These are phyloP conservation scores for Coemansia erecta DNA, from an alignment of 192 early-diverging fungal species.

Conservation along the genomic window DNA sequence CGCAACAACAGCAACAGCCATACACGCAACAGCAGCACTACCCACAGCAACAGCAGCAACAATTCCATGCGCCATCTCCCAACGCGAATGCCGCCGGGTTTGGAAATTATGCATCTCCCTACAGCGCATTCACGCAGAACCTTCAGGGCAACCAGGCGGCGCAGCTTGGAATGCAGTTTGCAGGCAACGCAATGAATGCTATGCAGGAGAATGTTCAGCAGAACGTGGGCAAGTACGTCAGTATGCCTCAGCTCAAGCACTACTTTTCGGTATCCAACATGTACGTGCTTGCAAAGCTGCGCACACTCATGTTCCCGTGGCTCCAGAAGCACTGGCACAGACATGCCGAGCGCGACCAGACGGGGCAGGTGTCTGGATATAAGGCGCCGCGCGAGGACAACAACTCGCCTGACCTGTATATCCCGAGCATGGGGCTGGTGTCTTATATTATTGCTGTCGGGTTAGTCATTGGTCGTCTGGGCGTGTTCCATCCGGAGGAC, in stretches of 20 bases:
- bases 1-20: slow-evolving; percentile 10
- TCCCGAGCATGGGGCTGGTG: slow-evolving; percentile 92
- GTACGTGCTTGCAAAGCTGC: slow-evolving; percentile 88
- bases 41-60: slow-evolving; percentile 23
- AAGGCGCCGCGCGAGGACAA: slow-evolving; percentile 85
- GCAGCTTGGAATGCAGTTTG: slow-evolving; percentile 96
- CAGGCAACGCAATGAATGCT: slow-evolving; percentile 74
- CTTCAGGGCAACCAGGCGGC: slow-evolving; percentile 66
- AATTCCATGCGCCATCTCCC: background rate
- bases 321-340: slow-evolving; percentile 83
- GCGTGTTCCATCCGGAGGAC: slow-evolving; percentile 82
- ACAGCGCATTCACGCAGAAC: slow-evolving; percentile 32
- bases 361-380: slow-evolving; percentile 75
- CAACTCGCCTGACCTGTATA: slow-evolving; percentile 96
- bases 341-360: slow-evolving; percentile 68
- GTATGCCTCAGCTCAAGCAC: slow-evolving; percentile 79
- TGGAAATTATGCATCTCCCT: slow-evolving; percentile 17
- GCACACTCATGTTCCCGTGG: slow-evolving; percentile 87
- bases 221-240: slow-evolving; percentile 84
- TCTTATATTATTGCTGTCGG: slow-evolving; percentile 85
- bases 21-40: slow-evolving; percentile 7
- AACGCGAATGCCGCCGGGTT: background rate
- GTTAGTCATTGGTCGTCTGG: slow-evolving; percentile 59
- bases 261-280: slow-evolving; percentile 96
- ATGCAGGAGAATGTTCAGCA: slow-evolving; percentile 86